phyloP scores from a whole-genome alignment of 2,329 filamentous ascomycete genomes.

The Pseudocercospora fijiensis region DNA sequence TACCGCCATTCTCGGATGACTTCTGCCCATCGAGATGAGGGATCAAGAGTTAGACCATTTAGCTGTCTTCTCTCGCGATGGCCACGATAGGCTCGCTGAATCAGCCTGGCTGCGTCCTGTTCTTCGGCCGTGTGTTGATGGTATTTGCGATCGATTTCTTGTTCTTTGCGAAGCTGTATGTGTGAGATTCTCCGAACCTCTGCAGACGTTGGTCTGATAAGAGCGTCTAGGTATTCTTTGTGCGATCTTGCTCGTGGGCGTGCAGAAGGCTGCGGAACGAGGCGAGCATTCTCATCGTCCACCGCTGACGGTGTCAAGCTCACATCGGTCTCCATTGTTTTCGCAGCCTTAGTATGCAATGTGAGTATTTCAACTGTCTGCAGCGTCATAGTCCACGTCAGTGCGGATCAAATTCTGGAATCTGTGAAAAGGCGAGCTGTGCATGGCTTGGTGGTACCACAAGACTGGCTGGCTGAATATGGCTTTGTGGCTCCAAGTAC shows the following conservation, averaged over 20 bases:
- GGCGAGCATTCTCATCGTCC: background rate
- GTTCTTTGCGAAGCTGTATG: conserved; percentile 30
- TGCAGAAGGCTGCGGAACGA: background rate
- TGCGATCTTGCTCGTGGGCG: conserved; percentile 25
- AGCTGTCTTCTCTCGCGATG: conserved; percentile 72
- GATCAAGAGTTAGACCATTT: conserved; percentile 65
- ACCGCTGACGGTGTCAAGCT: background rate
- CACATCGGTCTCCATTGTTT: background rate
- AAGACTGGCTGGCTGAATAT: background rate
- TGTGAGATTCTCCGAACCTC: conserved; percentile 29
- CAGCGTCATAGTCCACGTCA: conserved; percentile 6
- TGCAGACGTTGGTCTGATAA: conserved; percentile 24
- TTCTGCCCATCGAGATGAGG: conserved; percentile 68
- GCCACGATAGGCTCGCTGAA: conserved; percentile 68
- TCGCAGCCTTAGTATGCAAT: background rate
- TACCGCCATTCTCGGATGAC: conserved; percentile 46
- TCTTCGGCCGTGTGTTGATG: conserved; percentile 25
- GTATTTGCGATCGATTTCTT: conserved; percentile 30
- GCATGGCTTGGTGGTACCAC: conserved; percentile 2
- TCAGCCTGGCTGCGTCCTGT: conserved; percentile 34
- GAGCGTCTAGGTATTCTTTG: conserved; percentile 30
- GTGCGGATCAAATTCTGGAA: background rate
- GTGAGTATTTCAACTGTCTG: background rate
- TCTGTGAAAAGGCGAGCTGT: background rate
- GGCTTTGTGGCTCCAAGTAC: conserved; percentile 1